Base-by-base conservation (phyloP, 2,329 filamentous ascomycete genomes). In the Scedosporium apiospermum region DNA sequence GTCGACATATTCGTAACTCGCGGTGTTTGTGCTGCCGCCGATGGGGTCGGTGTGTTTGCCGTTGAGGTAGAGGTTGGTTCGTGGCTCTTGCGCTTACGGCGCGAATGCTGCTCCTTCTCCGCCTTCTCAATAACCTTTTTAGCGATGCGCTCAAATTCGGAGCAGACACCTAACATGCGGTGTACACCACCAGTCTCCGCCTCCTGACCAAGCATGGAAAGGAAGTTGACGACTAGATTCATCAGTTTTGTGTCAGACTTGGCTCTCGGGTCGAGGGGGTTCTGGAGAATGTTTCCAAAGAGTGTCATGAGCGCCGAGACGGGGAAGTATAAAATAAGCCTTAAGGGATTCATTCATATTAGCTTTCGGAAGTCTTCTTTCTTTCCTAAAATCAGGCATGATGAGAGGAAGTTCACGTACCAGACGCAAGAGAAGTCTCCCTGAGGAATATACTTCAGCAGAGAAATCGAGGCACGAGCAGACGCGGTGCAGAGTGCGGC, bases 71-170 rank as follows among this genome's bases (percentile, higher is more conserved):
- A 18, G 44, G 68, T 62, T 27, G 66, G 64, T 21, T 88, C 86
- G 55, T 85, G 79, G 65, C 83, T 86, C 81, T 96, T 97, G 65
- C 93, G 86, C 79, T 98, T 98, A 63, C 91, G 86, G 64, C 90
- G 85, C 4, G 85, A 87, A 27, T 88, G 83, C 42, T 89, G 85
- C 60, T 98, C 93, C 69, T 89, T 91, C 71, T 98, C 93, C 0
- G 91, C 85, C 72, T 93, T 96, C 64, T 98, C 93, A 57, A 98
- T 87, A 7, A 96, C 91, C 3, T 92, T 86, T 70, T 88, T 91
- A 42, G 92, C 92, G 66, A 99, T 97, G 64, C 95, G 87, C 73
- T 96, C 93, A 68, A 99, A 99, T 70, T 99, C 95, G n/a, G 90
- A 86, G 73, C 93, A 98, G 1, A 98, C 88, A 26, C 88, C 89